Percentiles rank a stretch among this genome's conserved stretches.
phyloP scores from a whole-genome alignment of 1,139 yeast genomes.

The Debaryomycetaceae sp. region DNA sequence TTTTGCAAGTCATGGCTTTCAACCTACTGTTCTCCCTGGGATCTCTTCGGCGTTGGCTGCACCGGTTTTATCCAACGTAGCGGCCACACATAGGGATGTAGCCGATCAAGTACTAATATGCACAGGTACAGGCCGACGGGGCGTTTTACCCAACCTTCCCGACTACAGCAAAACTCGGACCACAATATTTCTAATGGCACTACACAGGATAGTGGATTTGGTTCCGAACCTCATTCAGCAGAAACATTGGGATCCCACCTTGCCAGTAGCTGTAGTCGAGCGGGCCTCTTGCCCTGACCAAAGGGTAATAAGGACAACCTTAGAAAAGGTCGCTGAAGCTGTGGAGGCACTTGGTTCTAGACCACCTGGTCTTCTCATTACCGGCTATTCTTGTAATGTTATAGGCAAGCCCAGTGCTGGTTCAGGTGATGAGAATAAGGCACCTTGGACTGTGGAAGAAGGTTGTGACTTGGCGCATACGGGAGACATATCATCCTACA shows the following conservation, averaged over 20 bases:
- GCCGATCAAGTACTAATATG: slow-evolving; percentile 91
- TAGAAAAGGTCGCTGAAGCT: slow-evolving; percentile 65
- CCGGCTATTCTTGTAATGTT: slow-evolving; percentile 78
- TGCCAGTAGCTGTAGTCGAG: slow-evolving; percentile 85
- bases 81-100: slow-evolving; percentile 89
- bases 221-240: slow-evolving; percentile 52
- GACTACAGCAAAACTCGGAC: slow-evolving; percentile 71
- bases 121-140: slow-evolving; percentile 93
- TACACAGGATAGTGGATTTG: slow-evolving; percentile 75
- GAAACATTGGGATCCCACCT: slow-evolving; percentile 62
- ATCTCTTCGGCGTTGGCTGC: slow-evolving; percentile 89
- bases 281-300: slow-evolving; percentile 94
- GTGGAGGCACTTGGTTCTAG: slow-evolving; percentile 80
- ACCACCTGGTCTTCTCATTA: slow-evolving; percentile 88
- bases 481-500: background rate
- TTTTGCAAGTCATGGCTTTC: slow-evolving; percentile 64
- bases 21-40: slow-evolving; percentile 80
- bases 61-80: slow-evolving; percentile 78
- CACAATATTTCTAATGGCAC: slow-evolving; percentile 84
- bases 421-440: slow-evolving; percentile 3
- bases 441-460: slow-evolving; percentile 57
- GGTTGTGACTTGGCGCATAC: slow-evolving; percentile 29
- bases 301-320: slow-evolving; percentile 71
- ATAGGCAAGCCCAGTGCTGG: slow-evolving; percentile 24
- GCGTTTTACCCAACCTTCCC: slow-evolving; percentile 77